Conservation (phyloP, 2,329 filamentous ascomycete genomes). For the Penicillium sp. region DNA sequence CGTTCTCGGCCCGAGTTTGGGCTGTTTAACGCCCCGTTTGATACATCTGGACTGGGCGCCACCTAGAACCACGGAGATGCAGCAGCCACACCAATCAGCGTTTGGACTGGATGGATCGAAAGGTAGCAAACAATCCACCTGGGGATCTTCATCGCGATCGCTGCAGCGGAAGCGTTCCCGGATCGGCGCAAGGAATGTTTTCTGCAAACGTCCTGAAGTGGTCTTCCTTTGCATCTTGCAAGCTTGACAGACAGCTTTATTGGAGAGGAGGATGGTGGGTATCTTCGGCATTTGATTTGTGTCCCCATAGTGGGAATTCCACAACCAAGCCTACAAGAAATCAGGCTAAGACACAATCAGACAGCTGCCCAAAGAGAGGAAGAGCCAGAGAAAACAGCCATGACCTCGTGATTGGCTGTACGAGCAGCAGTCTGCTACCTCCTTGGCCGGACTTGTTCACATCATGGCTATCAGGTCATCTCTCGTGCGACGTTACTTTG, state of each 20-base stretch:
- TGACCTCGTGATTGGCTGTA: slow-evolving; percentile 26
- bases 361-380: background rate
- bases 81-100: slow-evolving; percentile 31
- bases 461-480: slow-evolving; percentile 34
- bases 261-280: background rate
- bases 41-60: slow-evolving; percentile 16
- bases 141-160: slow-evolving; percentile 17
- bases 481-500: slow-evolving; percentile 43
- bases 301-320: background rate
- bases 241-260: background rate
- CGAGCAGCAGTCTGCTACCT: slow-evolving; percentile 23
- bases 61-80: slow-evolving; percentile 6
- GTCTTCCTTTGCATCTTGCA: slow-evolving; percentile 23
- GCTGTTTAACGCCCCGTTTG: slow-evolving; percentile 31
- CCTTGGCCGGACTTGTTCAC: slow-evolving; percentile 24
- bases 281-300: background rate
- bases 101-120: slow-evolving; percentile 15
- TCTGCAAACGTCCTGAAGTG: slow-evolving; percentile 36
- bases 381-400: background rate
- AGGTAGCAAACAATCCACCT: slow-evolving; percentile 34
- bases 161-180: slow-evolving; percentile 21
- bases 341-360: background rate
- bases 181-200: slow-evolving; percentile 21
- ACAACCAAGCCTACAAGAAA: background rate
- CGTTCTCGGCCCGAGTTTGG: slow-evolving; percentile 22